Evolutionary conservation across 257 asterid species (phyloP).

Genomic region (Petunia secreta): DNA sequence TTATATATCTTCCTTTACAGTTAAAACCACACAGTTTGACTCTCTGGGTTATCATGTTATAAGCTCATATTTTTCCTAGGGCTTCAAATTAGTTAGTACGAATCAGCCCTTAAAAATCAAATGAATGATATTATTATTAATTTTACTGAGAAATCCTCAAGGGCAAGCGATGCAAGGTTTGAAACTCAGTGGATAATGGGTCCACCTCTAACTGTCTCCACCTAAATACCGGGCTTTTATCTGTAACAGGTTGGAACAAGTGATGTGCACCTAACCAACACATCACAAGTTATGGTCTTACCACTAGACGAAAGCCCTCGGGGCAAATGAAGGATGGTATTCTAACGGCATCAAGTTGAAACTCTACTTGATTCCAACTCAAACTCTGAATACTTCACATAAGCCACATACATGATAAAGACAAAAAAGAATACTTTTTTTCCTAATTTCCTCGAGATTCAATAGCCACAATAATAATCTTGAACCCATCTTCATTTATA

Average conservation of each 20-base stretch:
- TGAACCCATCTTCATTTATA: not conserved
- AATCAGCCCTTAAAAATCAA: not conserved
- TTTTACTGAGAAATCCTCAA: no score
- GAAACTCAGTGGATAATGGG: no score
- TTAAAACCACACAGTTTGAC: not conserved
- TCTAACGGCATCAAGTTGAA: not conserved
- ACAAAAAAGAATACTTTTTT: not conserved
- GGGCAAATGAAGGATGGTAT: not conserved
- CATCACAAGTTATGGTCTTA: no score
- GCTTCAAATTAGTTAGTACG: slow-evolving; percentile 2
- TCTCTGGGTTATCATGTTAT: not conserved
- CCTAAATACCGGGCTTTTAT: no score
- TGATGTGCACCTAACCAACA: no score
- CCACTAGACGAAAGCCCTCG: no score
- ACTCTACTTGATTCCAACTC: not conserved
- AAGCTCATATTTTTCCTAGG: not conserved
- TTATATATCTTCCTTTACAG: not conserved
- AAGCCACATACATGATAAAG: not conserved
- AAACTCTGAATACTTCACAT: not conserved
- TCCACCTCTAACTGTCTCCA: no score
- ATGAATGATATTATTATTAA: not conserved
- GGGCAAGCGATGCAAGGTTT: no score
- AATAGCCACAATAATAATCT: slow-evolving; percentile 9
- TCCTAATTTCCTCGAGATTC: not conserved
- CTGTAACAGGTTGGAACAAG: no score